Evolutionary conservation across 1,284 basidiomycete genomes (phyloP), one percentile per base, ranked within the genome.

Genomic region (Malassezia sympodialis): DNA sequence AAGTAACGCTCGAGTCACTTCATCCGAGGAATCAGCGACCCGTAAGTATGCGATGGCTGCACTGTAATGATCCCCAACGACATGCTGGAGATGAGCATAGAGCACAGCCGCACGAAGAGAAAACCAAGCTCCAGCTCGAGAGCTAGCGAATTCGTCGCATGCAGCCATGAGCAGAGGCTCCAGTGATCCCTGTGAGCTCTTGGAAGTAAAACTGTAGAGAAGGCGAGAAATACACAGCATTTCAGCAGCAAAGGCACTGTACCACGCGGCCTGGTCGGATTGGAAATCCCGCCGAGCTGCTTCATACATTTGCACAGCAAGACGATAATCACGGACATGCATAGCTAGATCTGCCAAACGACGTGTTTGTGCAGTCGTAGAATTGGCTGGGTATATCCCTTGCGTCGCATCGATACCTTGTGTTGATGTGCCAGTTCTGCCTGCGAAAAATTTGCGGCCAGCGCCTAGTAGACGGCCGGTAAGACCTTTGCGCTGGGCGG

Each of bases 311-410:
- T 78, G 77, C 1, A 82, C 79, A 0, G 93, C 93, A 35, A 93
- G 80, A 63, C 87, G 88, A 73, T 85, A 84, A 77, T 98, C 93
- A 1, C 88, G 84, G 0, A 96, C 78, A 63, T 93, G 84, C 45
- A 94, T 94, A 1, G 90, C 85, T 76, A 96, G 91, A 74, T 99
- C 94, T 8, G 90, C 93, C 2, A 98, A 78, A n/a, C 93, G 75
- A 7, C 80, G 71, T 0, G 79, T 77, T 24, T 79, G 74, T 0
- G 78, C 75, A 58, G 79, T 78, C 26, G 77, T 70, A 1, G 79
- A 66, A 19, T 62, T 64, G 43, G 72, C 69, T 0, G 77, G 77
- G 60, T 80, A 81, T 61, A 77, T 77, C 52, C 17, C 21, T 11
- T 39, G 46, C 42, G 75, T 67, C 28, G 68, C 40, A 39, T 39